Conservation (phyloP, 345 rosid species). For the Raphanus sativus region DNA sequence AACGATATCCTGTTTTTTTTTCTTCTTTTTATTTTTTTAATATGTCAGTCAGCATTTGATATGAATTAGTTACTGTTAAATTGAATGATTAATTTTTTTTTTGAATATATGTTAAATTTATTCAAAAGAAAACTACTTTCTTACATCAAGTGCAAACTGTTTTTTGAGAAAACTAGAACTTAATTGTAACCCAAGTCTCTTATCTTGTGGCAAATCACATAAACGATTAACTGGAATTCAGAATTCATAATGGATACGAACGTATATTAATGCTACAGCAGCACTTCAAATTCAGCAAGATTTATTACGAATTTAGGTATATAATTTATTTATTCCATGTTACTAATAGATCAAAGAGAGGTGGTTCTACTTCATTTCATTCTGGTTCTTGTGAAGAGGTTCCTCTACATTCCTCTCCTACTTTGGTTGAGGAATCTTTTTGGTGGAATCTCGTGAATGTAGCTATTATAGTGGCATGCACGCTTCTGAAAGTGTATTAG, state of each 20-base stretch:
- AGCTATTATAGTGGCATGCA: conserved; percentile 43
- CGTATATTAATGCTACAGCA: not conserved
- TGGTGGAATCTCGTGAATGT: conserved; percentile 40
- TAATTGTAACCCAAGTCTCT: too few relatives aligned
- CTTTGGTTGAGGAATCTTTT: conserved; percentile 37
- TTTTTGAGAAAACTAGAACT: too few relatives aligned
- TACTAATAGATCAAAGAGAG: not conserved
- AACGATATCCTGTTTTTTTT: not conserved
- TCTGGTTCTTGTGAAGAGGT: not conserved
- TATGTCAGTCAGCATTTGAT: conserved; percentile 9
- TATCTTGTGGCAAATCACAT: too few relatives aligned
- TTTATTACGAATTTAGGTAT: not conserved
- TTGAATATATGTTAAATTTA: too few relatives aligned
- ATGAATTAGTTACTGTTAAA: conserved; percentile 23
- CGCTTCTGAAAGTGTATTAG: conserved; percentile 13
- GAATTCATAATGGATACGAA: not conserved
- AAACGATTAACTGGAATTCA: not conserved
- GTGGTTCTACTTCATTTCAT: conserved; percentile 1
- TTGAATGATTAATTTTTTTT: not conserved
- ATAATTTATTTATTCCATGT: not conserved
- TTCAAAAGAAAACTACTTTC: too few relatives aligned
- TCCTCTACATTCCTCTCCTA: not conserved
- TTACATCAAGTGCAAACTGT: too few relatives aligned
- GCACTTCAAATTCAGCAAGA: not conserved
- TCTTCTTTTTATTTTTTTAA: not conserved